Conservation (phyloP, 805 yeast species). For the Lipomyces yamanashiensis region DNA sequence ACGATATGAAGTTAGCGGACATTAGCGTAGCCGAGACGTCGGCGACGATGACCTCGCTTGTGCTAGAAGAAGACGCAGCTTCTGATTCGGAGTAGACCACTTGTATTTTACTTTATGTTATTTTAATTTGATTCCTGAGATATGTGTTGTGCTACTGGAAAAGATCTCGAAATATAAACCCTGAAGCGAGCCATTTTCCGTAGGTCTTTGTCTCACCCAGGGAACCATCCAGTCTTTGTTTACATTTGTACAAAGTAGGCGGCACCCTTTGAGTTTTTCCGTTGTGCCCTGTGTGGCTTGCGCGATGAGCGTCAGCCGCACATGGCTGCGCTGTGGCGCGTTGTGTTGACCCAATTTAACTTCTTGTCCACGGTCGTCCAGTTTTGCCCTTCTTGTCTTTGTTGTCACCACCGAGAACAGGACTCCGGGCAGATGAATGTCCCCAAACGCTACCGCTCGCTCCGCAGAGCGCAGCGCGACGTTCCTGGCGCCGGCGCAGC, state of each 20-base stretch:
- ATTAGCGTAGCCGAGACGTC: not conserved
- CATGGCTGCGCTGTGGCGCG: slow-evolving; percentile 9
- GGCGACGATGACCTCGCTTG: not conserved
- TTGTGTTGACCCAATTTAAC: slow-evolving; percentile 7
- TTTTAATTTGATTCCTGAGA: not conserved
- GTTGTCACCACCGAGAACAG: not conserved
- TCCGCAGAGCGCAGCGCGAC: slow-evolving; percentile 12
- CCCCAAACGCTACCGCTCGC: slow-evolving; percentile 31
- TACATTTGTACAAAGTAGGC: not conserved
- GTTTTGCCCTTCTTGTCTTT: not conserved
- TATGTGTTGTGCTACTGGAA: too few species aligned
- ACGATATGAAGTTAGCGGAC: not conserved
- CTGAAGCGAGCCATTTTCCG: too few species aligned
- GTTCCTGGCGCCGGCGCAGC: not conserved
- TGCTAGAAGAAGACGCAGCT: not conserved
- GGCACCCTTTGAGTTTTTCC: not conserved
- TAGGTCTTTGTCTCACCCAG: too few species aligned
- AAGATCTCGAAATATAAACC: not conserved
- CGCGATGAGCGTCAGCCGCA: slow-evolving; percentile 16
- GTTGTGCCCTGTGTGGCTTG: not conserved
- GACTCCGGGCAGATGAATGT: slow-evolving; percentile 12
- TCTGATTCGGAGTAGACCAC: not conserved
- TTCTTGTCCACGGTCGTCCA: not conserved
- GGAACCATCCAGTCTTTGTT: too few species aligned
- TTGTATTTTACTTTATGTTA: not conserved